Conservation (phyloP, 176 grass and related monocot genomes). For the Bothriochloa decipiens region DNA sequence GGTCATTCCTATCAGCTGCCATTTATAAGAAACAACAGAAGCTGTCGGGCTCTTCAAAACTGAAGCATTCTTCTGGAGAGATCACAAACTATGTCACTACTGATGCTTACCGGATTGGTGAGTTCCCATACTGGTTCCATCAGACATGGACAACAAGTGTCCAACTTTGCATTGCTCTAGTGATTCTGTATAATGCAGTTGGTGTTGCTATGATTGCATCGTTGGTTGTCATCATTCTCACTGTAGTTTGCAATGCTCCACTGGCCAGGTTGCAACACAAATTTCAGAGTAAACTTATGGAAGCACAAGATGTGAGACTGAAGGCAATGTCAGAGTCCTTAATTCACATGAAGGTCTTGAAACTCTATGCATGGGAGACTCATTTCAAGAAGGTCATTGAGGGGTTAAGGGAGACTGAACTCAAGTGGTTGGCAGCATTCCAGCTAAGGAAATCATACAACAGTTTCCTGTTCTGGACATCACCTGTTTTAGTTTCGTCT, state of each 20-base stretch:
- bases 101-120: conserved; percentile 85
- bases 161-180: conserved; percentile 77
- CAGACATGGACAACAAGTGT: conserved; percentile 88
- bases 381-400: conserved; percentile 88
- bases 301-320: conserved; percentile 82
- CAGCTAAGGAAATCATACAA: conserved; percentile 89
- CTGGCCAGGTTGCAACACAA: conserved; percentile 83
- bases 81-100: conserved; percentile 95
- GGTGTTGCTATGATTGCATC: conserved; percentile 70
- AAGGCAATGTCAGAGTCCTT: conserved; percentile 91
- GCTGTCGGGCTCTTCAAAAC: conserved; percentile 67
- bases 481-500: conserved; percentile 87
- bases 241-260: conserved; percentile 80
- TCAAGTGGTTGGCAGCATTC: conserved; percentile 79
- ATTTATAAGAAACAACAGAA: conserved; percentile 90
- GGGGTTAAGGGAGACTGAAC: conserved; percentile 72
- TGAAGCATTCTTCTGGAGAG: conserved; percentile 81
- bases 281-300: conserved; percentile 88
- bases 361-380: conserved; percentile 93
- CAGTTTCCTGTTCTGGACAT: conserved; percentile 83
- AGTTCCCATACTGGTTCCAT: conserved; percentile 95
- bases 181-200: conserved; percentile 82
- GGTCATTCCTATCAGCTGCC: conserved; percentile 74
- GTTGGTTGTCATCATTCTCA: conserved; percentile 70
- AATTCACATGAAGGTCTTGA: conserved; percentile 84